phyloP scores from a whole-genome alignment of 352 stramenopile species.

The Thraustochytrium sp. region DNA sequence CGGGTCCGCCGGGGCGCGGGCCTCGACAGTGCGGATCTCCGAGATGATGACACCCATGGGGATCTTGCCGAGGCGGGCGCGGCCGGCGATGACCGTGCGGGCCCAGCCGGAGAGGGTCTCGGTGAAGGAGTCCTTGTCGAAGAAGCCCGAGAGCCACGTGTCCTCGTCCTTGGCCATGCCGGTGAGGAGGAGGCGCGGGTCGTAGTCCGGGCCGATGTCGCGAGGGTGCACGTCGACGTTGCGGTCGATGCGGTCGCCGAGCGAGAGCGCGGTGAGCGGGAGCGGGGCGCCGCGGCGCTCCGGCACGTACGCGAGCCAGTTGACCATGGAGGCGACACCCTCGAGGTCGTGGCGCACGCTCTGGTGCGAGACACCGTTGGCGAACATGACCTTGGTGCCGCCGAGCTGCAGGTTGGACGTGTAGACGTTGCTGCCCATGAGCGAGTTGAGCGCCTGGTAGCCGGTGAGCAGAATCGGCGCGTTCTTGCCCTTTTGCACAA shows the following conservation, averaged over 20 bases:
- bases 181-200: constrained; percentile 84
- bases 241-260: constrained; percentile 68
- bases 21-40: constrained; percentile 94
- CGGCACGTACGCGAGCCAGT: constrained; percentile 98
- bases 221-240: constrained; percentile 80
- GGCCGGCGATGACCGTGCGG: constrained; percentile 96
- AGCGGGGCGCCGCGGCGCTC: constrained; percentile 69
- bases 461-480: constrained; percentile 99
- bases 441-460: constrained; percentile 99
- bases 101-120: constrained; percentile 97
- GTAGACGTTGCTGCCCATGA: constrained; percentile 99
- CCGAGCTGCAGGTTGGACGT: constrained; percentile 99
- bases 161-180: constrained; percentile 59
- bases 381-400: constrained; percentile 98
- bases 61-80: constrained; percentile 94
- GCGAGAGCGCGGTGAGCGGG: constrained; percentile 58
- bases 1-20: constrained; percentile 93
- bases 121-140: constrained; percentile 96
- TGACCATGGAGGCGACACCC: constrained; percentile 85
- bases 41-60: constrained; percentile 96
- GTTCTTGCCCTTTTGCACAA: constrained; percentile 93
- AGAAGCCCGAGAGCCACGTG: constrained; percentile 84
- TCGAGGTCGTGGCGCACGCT: constrained; percentile 92
- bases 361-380: constrained; percentile 98
- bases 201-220: constrained; percentile 69